Percentiles rank a stretch among this genome's conserved stretches.
Evolutionary conservation across 331 rosid species (phyloP).

Genomic region (Malus hybrid): DNA sequence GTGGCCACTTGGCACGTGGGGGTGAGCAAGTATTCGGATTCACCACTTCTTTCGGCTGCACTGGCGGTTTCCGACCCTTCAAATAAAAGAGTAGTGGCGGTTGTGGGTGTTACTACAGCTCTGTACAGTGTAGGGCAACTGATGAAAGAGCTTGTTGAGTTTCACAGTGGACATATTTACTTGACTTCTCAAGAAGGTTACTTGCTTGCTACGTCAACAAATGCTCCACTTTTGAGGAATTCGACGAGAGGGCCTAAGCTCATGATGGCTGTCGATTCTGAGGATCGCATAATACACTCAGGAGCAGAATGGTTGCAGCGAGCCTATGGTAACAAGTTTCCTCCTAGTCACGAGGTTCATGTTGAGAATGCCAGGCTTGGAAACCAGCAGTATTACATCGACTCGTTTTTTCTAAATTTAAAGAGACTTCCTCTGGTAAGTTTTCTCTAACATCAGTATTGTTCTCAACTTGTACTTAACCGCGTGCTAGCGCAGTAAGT

Average conservation of each 20-base stretch:
- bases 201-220: constrained; percentile 85
- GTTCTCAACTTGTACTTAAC: too few relatives aligned
- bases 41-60: constrained; percentile 95
- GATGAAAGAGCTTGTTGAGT: constrained; percentile 89
- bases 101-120: constrained; percentile 93
- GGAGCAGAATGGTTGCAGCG: constrained; percentile 74
- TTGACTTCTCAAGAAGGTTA: constrained; percentile 88
- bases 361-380: constrained; percentile 75
- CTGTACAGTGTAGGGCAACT: constrained; percentile 91
- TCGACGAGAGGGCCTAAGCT: constrained; percentile 58
- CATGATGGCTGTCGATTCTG: constrained; percentile 72
- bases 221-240: constrained; percentile 58
- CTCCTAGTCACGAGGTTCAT: constrained; percentile 75
- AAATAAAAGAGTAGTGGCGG: constrained; percentile 80
- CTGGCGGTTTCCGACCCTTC: constrained; percentile 84
- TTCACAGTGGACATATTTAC: constrained; percentile 88
- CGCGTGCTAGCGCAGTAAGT: too few relatives aligned
- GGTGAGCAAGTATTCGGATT: constrained; percentile 84
- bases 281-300: constrained; percentile 42
- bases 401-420: constrained; percentile 79
- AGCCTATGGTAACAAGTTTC: constrained; percentile 58
- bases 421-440: constrained; percentile 96
- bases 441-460: too few relatives aligned
- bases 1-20: constrained; percentile 96
- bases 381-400: constrained; percentile 65